These are phyloP conservation scores for Zasmidium angulare DNA, from an alignment of 2,329 filamentous ascomycete species.

Conservation along the genomic window DNA sequence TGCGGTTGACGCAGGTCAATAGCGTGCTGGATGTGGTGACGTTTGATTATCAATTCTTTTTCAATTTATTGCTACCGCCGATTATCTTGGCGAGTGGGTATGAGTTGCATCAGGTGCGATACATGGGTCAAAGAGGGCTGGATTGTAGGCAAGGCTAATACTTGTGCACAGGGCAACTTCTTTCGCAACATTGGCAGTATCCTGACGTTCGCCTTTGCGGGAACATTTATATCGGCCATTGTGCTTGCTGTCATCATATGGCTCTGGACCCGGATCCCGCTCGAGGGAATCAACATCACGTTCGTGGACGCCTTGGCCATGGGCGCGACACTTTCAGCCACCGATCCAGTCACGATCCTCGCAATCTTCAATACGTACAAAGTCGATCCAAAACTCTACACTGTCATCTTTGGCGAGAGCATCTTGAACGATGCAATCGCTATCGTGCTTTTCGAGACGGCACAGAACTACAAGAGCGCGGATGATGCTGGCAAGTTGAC, in stretches of 20 bases:
- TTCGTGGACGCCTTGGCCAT: constrained; percentile 97
- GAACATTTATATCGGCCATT: constrained; percentile 95
- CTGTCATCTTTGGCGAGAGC: constrained; percentile 96
- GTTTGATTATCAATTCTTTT: constrained; percentile 99
- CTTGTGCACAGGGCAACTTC: constrained; percentile 71
- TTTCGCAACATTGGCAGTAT: constrained; percentile 98
- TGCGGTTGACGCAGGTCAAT: constrained; percentile 76
- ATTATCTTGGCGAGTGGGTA: constrained; percentile 98
- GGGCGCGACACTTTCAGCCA: constrained; percentile 92
- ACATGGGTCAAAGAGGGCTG: not conserved
- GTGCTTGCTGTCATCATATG: constrained; percentile 87
- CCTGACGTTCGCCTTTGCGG: constrained; percentile 93
- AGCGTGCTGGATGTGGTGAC: constrained; percentile 87
- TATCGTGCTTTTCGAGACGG: constrained; percentile 97
- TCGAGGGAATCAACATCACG: constrained; percentile 80
- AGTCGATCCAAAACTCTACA: constrained; percentile 97
- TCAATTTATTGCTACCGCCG: constrained; percentile 95
- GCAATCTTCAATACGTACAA: constrained; percentile 99
- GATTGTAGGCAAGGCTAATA: not conserved
- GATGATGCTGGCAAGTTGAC: constrained; percentile 68
- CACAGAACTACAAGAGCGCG: constrained; percentile 83
- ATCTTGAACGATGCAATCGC: constrained; percentile 98
- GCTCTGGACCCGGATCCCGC: constrained; percentile 81
- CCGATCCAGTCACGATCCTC: constrained; percentile 94
- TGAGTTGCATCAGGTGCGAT: constrained; percentile 76